Evolutionary conservation across 2,329 filamentous ascomycete species (phyloP).

Genomic region (Fusarium nodosum): DNA sequence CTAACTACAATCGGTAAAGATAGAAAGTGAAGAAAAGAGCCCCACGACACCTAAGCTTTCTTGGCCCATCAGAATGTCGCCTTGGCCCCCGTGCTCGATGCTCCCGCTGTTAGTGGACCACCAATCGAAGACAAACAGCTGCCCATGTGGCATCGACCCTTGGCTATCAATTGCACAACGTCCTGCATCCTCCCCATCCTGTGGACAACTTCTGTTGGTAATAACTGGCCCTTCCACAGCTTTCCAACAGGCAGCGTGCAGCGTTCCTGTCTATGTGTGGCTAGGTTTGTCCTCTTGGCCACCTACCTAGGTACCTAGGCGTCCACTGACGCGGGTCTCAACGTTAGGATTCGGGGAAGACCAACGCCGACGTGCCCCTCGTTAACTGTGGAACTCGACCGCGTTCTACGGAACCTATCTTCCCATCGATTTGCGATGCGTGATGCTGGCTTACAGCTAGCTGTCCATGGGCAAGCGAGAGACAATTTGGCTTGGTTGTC

Average conservation of each 20-base stretch:
- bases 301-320: constrained; percentile 15
- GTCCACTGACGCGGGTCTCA: constrained; percentile 18
- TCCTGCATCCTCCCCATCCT: constrained; percentile 15
- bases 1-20: constrained; percentile 15
- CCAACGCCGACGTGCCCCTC: constrained; percentile 34
- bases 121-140: constrained; percentile 48
- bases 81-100: constrained; percentile 51
- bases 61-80: constrained; percentile 50
- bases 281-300: constrained; percentile 34
- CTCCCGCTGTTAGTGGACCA: constrained; percentile 52
- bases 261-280: constrained; percentile 40
- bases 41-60: constrained; percentile 32
- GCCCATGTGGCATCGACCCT: constrained; percentile 49
- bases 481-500: constrained; percentile 28
- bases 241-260: constrained; percentile 37
- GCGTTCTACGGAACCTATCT: constrained; percentile 19
- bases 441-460: constrained; percentile 39
- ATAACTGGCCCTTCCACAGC: constrained; percentile 26
- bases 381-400: constrained; percentile 34
- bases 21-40: constrained; percentile 18
- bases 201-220: constrained; percentile 16
- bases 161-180: constrained; percentile 44
- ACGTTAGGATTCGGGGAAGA: constrained; percentile 15
- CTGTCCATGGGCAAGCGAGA: constrained; percentile 28
- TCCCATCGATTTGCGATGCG: constrained; percentile 30